Conservation (phyloP, 2,329 filamentous ascomycete species). For the Hymenoscyphus linearis region DNA sequence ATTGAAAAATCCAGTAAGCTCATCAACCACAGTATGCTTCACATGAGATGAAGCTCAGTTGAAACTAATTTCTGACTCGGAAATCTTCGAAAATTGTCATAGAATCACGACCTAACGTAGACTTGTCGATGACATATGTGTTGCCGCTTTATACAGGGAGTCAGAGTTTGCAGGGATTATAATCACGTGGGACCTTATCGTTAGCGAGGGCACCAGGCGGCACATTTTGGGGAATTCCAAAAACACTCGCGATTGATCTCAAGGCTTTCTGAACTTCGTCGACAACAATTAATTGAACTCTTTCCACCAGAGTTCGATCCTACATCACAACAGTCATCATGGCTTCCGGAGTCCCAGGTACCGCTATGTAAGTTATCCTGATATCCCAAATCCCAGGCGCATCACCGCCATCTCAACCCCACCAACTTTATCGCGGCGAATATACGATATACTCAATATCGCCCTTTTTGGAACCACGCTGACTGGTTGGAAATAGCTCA, state of each 20-base stretch:
- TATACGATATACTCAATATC: neutral
- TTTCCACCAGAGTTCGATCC: slow-evolving; percentile 26
- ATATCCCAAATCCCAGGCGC: neutral
- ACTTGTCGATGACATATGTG: no score
- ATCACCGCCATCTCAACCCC: neutral
- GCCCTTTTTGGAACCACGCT: neutral
- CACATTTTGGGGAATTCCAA: neutral
- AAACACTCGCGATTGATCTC: neutral
- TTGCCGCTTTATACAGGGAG: neutral
- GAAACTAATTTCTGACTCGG: no score
- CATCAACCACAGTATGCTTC: no score
- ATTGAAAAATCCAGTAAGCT: no score
- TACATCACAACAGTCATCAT: slow-evolving; percentile 31
- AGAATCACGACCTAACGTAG: no score
- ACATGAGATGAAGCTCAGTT: no score
- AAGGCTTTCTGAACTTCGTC: slow-evolving; percentile 17
- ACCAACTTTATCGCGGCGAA: neutral
- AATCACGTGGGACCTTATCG: neutral
- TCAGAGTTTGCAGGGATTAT: neutral
- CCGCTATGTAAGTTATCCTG: slow-evolving; percentile 32
- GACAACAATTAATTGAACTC: slow-evolving; percentile 28
- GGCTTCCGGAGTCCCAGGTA: slow-evolving; percentile 35
- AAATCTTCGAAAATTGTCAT: no score
- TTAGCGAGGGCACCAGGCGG: neutral
- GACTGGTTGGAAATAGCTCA: slow-evolving; percentile 50